Evolutionary conservation across 768 basidiomycete genomes (phyloP).

Genomic region (Kwoniella pini): DNA sequence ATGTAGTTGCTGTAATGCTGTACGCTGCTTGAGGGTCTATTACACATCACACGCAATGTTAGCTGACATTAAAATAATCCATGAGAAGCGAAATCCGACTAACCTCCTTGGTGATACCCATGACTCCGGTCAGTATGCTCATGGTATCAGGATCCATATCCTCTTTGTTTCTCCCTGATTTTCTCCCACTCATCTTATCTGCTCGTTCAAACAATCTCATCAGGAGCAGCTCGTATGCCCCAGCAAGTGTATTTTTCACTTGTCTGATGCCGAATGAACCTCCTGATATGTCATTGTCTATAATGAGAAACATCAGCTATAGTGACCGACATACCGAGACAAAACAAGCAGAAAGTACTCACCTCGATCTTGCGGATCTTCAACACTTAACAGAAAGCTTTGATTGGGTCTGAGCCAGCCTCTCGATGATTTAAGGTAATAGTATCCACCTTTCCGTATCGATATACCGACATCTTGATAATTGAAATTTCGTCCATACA

Average conservation of each 20-base stretch:
- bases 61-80: not conserved
- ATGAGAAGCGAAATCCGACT: conserved; percentile 27
- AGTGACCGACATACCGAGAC: no score
- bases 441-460: conserved; percentile 79
- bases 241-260: conserved; percentile 79
- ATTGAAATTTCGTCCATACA: conserved; percentile 90
- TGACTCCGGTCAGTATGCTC: conserved; percentile 75
- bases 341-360: conserved; percentile 54
- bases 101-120: conserved; percentile 84
- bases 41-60: not conserved
- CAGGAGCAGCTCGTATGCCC: conserved; percentile 69
- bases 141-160: conserved; percentile 59
- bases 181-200: conserved; percentile 64
- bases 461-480: conserved; percentile 88
- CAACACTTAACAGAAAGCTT: conserved; percentile 69
- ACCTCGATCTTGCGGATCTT: conserved; percentile 90
- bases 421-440: conserved; percentile 76
- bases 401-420: conserved; percentile 69
- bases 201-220: conserved; percentile 69
- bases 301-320: not conserved
- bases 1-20: conserved; percentile 34
- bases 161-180: conserved; percentile 56
- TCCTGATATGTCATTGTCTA: conserved; percentile 89
- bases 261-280: conserved; percentile 81
- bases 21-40: conserved; percentile 43